phyloP scores from a whole-genome alignment of 2,329 filamentous ascomycete genomes.

The Neopestalotiopsis clavispora region DNA sequence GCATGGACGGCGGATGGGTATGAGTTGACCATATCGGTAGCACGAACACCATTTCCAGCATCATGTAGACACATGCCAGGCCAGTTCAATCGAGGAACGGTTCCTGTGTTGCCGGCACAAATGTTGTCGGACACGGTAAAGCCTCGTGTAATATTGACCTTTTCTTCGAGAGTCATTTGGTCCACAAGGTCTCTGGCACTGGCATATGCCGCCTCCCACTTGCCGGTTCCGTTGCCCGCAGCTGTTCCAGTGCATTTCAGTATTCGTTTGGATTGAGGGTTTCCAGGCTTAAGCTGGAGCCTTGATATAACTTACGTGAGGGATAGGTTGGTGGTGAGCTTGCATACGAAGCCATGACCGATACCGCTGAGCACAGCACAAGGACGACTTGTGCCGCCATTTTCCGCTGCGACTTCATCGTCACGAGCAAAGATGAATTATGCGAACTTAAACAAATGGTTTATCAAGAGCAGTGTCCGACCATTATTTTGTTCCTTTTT shows the following conservation, averaged over 20 bases:
- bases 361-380: constrained; percentile 18
- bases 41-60: constrained; percentile 54
- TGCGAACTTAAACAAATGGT: not conserved
- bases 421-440: not conserved
- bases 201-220: constrained; percentile 63
- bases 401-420: not conserved
- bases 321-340: constrained; percentile 34
- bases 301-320: constrained; percentile 30
- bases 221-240: constrained; percentile 36
- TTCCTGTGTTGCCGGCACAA: constrained; percentile 54
- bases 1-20: constrained; percentile 54
- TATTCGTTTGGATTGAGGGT: not conserved
- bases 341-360: constrained; percentile 26
- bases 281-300: not conserved
- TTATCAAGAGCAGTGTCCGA: not conserved
- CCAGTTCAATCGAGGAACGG: constrained; percentile 49
- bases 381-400: not conserved
- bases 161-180: constrained; percentile 70
- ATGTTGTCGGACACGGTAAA: constrained; percentile 49
- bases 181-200: constrained; percentile 61
- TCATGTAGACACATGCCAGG: constrained; percentile 55
- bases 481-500: too few species aligned
- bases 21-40: constrained; percentile 52
- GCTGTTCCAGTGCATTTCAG: constrained; percentile 28
- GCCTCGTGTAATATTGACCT: constrained; percentile 56